Percentiles rank a stretch among this genome's conserved stretches.
These are phyloP conservation scores for Cytospora schulzeri DNA, from an alignment of 2,329 filamentous ascomycete species.

Conservation along the genomic window DNA sequence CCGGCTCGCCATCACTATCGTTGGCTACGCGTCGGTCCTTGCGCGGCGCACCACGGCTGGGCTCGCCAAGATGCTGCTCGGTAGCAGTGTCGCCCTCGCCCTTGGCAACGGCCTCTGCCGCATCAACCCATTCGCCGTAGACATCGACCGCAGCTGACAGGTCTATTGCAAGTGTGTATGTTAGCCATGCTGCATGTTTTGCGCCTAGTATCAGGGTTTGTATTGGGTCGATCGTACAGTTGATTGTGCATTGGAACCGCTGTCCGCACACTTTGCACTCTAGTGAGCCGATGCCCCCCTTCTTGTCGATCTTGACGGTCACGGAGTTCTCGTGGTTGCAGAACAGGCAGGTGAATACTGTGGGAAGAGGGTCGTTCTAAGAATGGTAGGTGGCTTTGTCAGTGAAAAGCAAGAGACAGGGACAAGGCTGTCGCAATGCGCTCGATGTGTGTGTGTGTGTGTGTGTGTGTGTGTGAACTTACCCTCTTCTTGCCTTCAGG, in stretches of 20 bases:
- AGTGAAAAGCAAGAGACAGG: slow-evolving; percentile 9
- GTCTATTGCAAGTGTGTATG: slow-evolving; percentile 53
- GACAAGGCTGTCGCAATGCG: not conserved
- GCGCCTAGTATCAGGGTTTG: not conserved
- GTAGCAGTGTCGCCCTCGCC: slow-evolving; percentile 29
- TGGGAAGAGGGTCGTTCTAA: slow-evolving; percentile 71
- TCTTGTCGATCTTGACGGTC: slow-evolving; percentile 90
- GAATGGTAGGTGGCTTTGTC: not conserved
- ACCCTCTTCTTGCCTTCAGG: slow-evolving; percentile 83
- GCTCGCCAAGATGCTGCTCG: slow-evolving; percentile 31
- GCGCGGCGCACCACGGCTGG: slow-evolving; percentile 15
- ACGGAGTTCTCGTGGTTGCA: slow-evolving; percentile 98
- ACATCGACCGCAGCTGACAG: slow-evolving; percentile 91
- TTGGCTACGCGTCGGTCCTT: slow-evolving; percentile 33
- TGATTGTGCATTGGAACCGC: slow-evolving; percentile 88
- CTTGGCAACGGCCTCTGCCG: slow-evolving; percentile 48
- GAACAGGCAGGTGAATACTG: slow-evolving; percentile 94
- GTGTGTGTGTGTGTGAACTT: slow-evolving; percentile 30
- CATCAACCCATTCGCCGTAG: slow-evolving; percentile 98
- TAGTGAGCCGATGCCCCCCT: slow-evolving; percentile 80
- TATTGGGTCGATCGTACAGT: slow-evolving; percentile 62
- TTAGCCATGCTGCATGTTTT: slow-evolving; percentile 2
- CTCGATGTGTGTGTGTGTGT: not conserved
- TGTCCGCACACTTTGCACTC: slow-evolving; percentile 93
- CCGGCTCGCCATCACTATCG: slow-evolving; percentile 52